Evolutionary conservation across 306 rosid genomes (phyloP), one percentile per base, ranked within the genome.

Genomic region (Cicer bijugum): DNA sequence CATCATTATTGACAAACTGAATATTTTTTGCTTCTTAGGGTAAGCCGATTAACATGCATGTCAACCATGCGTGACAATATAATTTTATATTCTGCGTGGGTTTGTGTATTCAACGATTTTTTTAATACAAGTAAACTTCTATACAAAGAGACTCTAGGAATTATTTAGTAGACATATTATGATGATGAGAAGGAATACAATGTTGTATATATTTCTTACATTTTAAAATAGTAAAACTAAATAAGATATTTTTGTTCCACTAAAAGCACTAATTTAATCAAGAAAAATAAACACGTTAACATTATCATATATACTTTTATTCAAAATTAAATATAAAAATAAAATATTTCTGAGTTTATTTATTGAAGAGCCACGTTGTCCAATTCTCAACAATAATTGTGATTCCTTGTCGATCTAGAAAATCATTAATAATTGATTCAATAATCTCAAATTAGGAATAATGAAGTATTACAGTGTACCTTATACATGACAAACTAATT

Each of bases 351-450:
- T 73, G 46, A 19, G 33, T 57, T 47, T 48, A 57, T 45, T 48
- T 33, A 71, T 46, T 39, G 28, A 38, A 48, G 48, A 17, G 52
- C 28, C 72, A 0, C 23, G 16, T 56, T 76, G 74, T 52, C 67
- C 60, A 20, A 65, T 58, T 57, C 52, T 76, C 23, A 64, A 67
- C 80, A 77, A 82, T 78, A 72, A 72, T 82, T 82, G 80, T 50
- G 85, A 82, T 82, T 67, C 72, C 66, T 46, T 72, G 35, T 56
- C 57, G 56, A 66, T 72, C 60, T 66, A 57, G 59, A 46, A 72
- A 77, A 60, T 14, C 12, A 66, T 42, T 60, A 37, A 45, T 60
- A 37, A 45, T 76, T 51, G 56, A 47, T 59, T 72, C 11, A 67
- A 72, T 67, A n/a, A 66, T 65, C 56, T 19, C 7, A 61, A 51